These are phyloP conservation scores for Recurvomyces mirabilis DNA, from an alignment of 495 filamentous ascomycete species.

Conservation along the genomic window DNA sequence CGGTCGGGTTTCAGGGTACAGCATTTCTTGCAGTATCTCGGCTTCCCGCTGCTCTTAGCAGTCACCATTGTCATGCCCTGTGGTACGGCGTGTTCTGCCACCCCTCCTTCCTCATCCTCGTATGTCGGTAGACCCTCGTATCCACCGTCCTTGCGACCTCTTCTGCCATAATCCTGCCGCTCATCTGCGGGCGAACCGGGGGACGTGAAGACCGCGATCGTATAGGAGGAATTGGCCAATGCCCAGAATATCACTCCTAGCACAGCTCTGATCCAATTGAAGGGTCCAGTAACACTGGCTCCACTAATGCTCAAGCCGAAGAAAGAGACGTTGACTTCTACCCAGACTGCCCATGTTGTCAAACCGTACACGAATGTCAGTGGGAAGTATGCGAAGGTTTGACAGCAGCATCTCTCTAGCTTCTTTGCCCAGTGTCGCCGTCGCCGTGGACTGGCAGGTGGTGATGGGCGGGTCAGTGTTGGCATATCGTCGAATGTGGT, in stretches of 20 bases:
- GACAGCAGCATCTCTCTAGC: conserved; percentile 77
- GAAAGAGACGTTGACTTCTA: conserved; percentile 65
- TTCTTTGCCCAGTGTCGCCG: conserved; percentile 53
- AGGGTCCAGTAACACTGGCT: neutral
- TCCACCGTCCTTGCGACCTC: neutral
- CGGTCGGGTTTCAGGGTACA: conserved; percentile 87
- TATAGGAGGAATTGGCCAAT: conserved; percentile 79
- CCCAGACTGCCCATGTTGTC: conserved; percentile 84
- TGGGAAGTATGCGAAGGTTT: conserved; percentile 70
- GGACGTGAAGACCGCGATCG: conserved; percentile 79
- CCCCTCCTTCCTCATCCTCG: conserved; percentile 34
- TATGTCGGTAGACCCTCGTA: conserved; percentile 56
- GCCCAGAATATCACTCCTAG: conserved; percentile 62
- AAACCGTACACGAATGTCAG: conserved; percentile 79
- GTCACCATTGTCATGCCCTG: conserved; percentile 59
- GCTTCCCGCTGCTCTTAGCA: conserved; percentile 67
- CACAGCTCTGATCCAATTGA: conserved; percentile 32
- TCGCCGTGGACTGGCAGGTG: conserved; percentile 31
- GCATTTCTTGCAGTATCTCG: conserved; percentile 95
- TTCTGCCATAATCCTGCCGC: conserved; percentile 11
- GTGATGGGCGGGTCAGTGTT: conserved; percentile 35
- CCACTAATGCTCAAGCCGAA: conserved; percentile 32
- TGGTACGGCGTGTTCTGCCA: neutral
- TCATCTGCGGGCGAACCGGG: conserved; percentile 61
- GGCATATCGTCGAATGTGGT: conserved; percentile 9